These are phyloP conservation scores for Golubevia pallescens DNA, from an alignment of 1,284 basidiomycete genomes.

Conservation along the genomic window DNA sequence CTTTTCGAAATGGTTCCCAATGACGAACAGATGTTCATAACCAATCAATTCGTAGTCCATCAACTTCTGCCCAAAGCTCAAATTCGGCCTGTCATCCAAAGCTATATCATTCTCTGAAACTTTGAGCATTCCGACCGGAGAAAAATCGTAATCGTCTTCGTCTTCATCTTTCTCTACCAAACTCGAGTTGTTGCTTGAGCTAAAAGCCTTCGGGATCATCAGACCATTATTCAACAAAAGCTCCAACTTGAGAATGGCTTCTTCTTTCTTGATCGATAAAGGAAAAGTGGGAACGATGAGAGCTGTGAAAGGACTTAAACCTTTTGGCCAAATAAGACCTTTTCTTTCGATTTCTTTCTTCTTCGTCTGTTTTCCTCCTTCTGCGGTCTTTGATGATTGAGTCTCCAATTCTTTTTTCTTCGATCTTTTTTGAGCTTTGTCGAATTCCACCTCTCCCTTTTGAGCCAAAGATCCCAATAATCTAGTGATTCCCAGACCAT, in stretches of 20 bases:
- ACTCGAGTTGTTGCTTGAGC: too few relatives aligned
- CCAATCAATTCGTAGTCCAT: slow-evolving; percentile 50
- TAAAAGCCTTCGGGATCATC: too few relatives aligned
- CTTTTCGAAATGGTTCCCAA: slow-evolving; percentile 34
- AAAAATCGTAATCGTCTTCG: too few relatives aligned
- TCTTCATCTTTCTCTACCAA: too few relatives aligned
- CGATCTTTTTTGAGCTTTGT: too few relatives aligned
- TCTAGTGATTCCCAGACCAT: slow-evolving; percentile 64
- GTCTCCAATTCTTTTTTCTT: too few relatives aligned
- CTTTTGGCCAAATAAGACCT: slow-evolving; percentile 38
- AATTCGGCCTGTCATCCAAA: slow-evolving; percentile 34
- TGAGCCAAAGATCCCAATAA: too few relatives aligned
- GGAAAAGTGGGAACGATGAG: slow-evolving; percentile 13
- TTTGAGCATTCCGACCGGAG: background rate
- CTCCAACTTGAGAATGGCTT: too few relatives aligned
- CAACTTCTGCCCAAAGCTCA: slow-evolving; percentile 32
- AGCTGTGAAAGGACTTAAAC: slow-evolving; percentile 31
- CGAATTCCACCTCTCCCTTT: background rate
- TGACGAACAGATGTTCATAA: slow-evolving; percentile 27
- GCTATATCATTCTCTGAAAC: slow-evolving; percentile 16
- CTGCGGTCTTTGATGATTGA: too few relatives aligned
- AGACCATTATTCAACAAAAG: too few relatives aligned
- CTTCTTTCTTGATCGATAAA: slow-evolving; percentile 8
- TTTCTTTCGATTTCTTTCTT: background rate
- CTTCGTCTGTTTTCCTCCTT: too few relatives aligned